Evolutionary conservation across 208 protist genomes (phyloP).

Genomic region (Trypanosoma mega): DNA sequence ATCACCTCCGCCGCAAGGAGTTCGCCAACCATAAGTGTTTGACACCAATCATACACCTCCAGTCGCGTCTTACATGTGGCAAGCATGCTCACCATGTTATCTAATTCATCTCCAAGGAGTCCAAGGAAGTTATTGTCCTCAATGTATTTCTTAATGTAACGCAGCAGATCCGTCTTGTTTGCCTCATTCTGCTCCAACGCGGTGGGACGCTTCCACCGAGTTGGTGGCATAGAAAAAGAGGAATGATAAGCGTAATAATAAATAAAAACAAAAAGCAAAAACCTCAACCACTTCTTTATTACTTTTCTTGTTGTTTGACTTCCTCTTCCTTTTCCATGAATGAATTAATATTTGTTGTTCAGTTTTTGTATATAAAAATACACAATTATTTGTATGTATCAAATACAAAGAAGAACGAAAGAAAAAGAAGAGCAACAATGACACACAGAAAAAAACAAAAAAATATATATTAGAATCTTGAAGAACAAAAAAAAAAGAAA

Average conservation of each 20-base stretch:
- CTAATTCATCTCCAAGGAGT: conserved; percentile 65
- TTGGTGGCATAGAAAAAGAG: too few relatives aligned
- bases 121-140: conserved; percentile 72
- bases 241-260: too few relatives aligned
- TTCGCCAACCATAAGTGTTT: conserved; percentile 78
- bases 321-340: not conserved
- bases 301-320: too few relatives aligned
- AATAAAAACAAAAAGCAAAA: too few relatives aligned
- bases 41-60: conserved; percentile 76
- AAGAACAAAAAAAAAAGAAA: not conserved
- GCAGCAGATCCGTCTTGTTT: conserved; percentile 24
- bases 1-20: conserved; percentile 66
- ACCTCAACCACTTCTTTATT: too few relatives aligned
- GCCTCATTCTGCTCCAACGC: conserved; percentile 12
- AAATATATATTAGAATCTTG: not conserved
- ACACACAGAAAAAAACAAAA: conserved; percentile 4
- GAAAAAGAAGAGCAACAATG: not conserved
- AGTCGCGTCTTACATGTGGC: conserved; percentile 41
- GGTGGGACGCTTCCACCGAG: conserved; percentile 39
- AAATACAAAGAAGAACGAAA: too few relatives aligned
- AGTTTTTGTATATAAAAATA: not conserved
- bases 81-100: conserved; percentile 61
- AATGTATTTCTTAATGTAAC: conserved; percentile 69
- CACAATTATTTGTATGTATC: not conserved
- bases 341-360: not conserved